Conservation (phyloP, 75 land plant genomes). For the Cupressus sempervirens region DNA sequence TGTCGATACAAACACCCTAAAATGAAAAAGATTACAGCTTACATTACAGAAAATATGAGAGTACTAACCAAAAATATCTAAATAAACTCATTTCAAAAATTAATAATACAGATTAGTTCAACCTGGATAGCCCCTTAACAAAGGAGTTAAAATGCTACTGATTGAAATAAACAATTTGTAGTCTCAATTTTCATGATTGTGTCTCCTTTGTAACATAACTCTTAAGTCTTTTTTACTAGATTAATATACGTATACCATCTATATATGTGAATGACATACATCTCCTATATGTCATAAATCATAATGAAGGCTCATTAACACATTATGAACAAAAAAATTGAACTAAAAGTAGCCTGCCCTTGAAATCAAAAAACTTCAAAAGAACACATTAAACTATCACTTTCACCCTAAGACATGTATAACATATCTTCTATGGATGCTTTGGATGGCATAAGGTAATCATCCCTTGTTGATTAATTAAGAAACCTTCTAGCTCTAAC, state of each 20-base stretch:
- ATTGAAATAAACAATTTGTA: not conserved
- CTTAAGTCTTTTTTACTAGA: not conserved
- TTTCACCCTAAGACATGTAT: not conserved
- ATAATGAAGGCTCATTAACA: not conserved
- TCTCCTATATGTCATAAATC: not conserved
- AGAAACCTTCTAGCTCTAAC: too few species aligned
- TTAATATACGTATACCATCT: not conserved
- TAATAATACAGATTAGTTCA: not conserved
- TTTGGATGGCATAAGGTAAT: too few species aligned
- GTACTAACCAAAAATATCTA: not conserved
- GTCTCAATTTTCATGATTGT: not conserved
- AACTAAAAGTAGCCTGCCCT: not conserved
- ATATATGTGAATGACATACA: not conserved
- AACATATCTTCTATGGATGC: not conserved
- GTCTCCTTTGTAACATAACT: not conserved
- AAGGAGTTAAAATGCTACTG: not conserved
- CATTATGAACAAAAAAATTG: not conserved
- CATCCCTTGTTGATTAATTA: too few species aligned
- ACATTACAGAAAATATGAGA: not conserved
- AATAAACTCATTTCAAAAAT: not conserved
- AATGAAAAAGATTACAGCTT: not conserved
- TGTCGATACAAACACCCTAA: conserved; percentile 72
- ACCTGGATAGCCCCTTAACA: not conserved
- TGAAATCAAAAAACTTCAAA: not conserved
- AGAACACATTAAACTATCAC: not conserved